A percentile compares a stretch with the other conserved stretches of the same genome.
phyloP scores from a whole-genome alignment of 306 rosid genomes.

The Inga oerstediana region DNA sequence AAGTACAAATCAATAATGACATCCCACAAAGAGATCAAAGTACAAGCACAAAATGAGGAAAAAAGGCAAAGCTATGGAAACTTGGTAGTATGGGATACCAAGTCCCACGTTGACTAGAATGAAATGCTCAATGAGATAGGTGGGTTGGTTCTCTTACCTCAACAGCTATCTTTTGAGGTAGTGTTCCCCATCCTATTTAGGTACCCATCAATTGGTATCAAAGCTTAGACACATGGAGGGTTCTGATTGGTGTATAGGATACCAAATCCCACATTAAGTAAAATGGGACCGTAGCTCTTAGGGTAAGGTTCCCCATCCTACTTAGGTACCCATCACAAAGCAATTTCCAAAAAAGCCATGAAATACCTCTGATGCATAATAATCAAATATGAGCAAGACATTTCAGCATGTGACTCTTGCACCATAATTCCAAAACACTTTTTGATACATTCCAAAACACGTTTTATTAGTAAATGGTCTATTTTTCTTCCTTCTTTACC shows the following conservation, averaged over 20 bases:
- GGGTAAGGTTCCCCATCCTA: no score
- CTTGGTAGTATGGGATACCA: no score
- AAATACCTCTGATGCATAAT: not conserved
- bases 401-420: not conserved
- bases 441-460: not conserved
- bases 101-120: no score
- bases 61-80: not conserved
- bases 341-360: not conserved
- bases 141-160: no score
- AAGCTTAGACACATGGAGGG: no score
- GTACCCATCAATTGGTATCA: no score
- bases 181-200: no score
- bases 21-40: constrained; percentile 17
- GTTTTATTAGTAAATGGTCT: not conserved
- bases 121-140: no score
- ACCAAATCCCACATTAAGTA: no score
- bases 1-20: not conserved
- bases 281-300: no score
- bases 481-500: not conserved
- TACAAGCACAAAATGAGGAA: not conserved
- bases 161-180: no score
- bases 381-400: not conserved
- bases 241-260: no score
- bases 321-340: not conserved
- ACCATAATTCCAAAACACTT: not conserved